Conservation (phyloP, 2,329 filamentous ascomycete genomes). For the Bipolaris oryzae region DNA sequence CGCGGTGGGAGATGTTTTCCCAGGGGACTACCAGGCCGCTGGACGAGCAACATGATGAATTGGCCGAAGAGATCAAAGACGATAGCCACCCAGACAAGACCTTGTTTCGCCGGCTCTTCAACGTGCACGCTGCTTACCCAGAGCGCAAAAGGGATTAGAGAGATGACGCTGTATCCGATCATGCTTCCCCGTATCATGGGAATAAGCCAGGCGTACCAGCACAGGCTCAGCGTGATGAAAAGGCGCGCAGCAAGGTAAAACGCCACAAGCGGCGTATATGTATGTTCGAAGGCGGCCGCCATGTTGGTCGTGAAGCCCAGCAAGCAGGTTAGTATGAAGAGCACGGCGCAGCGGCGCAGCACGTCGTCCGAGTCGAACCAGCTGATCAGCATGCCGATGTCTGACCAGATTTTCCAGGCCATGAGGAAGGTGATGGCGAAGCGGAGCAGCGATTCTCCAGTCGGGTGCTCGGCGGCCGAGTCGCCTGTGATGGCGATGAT, state of each 20-base stretch:
- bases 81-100: slow-evolving; percentile 63
- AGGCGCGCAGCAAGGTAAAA: slow-evolving; percentile 66
- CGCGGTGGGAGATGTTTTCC: slow-evolving; percentile 18
- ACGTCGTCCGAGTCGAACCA: slow-evolving; percentile 70
- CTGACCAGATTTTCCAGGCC: slow-evolving; percentile 68
- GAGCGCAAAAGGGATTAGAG: slow-evolving; percentile 57
- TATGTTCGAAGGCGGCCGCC: slow-evolving; percentile 59
- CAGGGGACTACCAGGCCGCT: slow-evolving; percentile 31
- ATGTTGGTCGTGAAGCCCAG: slow-evolving; percentile 69
- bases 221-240: slow-evolving; percentile 58
- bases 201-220: slow-evolving; percentile 56
- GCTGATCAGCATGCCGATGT: slow-evolving; percentile 62
- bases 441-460: slow-evolving; percentile 61
- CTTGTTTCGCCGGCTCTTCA: slow-evolving; percentile 60
- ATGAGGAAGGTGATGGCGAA: slow-evolving; percentile 68
- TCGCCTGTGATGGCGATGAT: slow-evolving; percentile 70
- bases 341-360: slow-evolving; percentile 61
- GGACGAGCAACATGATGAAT: slow-evolving; percentile 51
- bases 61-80: slow-evolving; percentile 60
- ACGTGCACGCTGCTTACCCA: slow-evolving; percentile 68
- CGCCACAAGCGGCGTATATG: slow-evolving; percentile 63
- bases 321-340: slow-evolving; percentile 66
- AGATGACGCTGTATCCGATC: slow-evolving; percentile 55
- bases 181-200: slow-evolving; percentile 65
- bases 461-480: slow-evolving; percentile 62